Evolutionary conservation across 73 alveolate genomes (phyloP).

Genomic region (Paramecium sexaurelia): DNA sequence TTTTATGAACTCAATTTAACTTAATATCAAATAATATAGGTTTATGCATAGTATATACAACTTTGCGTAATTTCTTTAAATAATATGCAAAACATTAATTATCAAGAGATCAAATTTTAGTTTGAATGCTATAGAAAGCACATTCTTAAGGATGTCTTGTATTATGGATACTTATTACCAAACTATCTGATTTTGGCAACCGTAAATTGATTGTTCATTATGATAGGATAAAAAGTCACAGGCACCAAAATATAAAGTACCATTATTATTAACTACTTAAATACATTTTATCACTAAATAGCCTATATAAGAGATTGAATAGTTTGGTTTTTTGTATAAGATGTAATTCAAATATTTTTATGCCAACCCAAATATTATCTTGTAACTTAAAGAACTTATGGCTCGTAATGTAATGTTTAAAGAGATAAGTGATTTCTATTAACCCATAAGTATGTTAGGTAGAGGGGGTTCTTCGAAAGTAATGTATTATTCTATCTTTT

Average conservation of each 20-base stretch:
- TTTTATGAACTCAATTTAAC: not conserved
- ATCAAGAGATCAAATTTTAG: not conserved
- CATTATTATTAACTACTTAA: not conserved
- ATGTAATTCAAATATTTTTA: not conserved
- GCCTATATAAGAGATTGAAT: not conserved
- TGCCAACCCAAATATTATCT: not conserved
- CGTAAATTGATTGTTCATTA: not conserved
- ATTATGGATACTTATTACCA: slow-evolving; percentile 11
- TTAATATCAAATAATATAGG: not conserved
- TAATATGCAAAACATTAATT: slow-evolving; percentile 3
- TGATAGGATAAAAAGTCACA: not conserved
- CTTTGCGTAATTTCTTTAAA: not conserved
- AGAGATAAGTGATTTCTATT: slow-evolving; percentile 10
- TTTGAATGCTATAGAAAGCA: slow-evolving; percentile 17
- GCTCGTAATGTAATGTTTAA: slow-evolving; percentile 11
- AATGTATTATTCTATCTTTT: not conserved
- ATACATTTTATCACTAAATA: not conserved
- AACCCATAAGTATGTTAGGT: slow-evolving; percentile 25
- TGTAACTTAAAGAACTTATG: slow-evolving; percentile 5
- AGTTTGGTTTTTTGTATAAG: slow-evolving; percentile 16
- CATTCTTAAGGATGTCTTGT: not conserved
- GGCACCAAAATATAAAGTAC: slow-evolving; percentile 23
- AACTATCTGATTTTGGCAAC: not conserved
- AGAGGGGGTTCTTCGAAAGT: slow-evolving; percentile 48
- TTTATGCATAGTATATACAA: not conserved